These are phyloP conservation scores for Colletotrichum chlorophyti DNA, from an alignment of 2,329 filamentous ascomycete genomes.

Conservation along the genomic window DNA sequence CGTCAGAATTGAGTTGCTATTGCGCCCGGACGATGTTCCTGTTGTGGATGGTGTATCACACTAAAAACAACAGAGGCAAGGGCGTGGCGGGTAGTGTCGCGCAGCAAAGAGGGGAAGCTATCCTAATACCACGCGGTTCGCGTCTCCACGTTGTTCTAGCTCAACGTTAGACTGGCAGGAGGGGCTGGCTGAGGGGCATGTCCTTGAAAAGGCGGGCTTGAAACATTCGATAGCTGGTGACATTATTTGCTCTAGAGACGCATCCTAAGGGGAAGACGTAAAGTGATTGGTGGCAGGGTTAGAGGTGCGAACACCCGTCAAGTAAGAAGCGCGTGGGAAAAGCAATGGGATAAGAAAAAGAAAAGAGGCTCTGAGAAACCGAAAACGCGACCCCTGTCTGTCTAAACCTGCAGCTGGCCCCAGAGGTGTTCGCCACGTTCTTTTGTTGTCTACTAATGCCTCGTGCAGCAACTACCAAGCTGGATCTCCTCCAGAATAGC, in stretches of 20 bases:
- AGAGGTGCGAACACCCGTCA: background rate
- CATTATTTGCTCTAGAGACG: background rate
- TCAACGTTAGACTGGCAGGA: background rate
- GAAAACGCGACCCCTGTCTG: background rate
- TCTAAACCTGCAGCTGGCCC: background rate
- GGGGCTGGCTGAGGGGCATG: background rate
- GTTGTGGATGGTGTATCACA: conserved; percentile 21
- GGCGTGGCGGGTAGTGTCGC: background rate
- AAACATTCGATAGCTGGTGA: background rate
- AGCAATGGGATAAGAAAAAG: background rate
- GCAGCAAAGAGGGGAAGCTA: background rate
- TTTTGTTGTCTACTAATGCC: background rate
- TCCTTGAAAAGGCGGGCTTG: background rate
- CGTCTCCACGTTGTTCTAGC: background rate
- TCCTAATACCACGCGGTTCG: too few relatives aligned
- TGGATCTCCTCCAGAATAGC: background rate
- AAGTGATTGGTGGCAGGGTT: too few relatives aligned
- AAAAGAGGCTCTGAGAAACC: background rate
- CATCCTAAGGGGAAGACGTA: too few relatives aligned
- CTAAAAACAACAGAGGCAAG: conserved; percentile 1
- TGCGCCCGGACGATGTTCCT: conserved; percentile 12
- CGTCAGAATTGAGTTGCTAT: conserved; percentile 20
- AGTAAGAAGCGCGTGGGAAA: background rate
- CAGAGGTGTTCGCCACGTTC: background rate
- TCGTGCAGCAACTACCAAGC: too few relatives aligned